phyloP scores from a whole-genome alignment of 768 basidiomycete species.

The Termitomyces sp. region DNA sequence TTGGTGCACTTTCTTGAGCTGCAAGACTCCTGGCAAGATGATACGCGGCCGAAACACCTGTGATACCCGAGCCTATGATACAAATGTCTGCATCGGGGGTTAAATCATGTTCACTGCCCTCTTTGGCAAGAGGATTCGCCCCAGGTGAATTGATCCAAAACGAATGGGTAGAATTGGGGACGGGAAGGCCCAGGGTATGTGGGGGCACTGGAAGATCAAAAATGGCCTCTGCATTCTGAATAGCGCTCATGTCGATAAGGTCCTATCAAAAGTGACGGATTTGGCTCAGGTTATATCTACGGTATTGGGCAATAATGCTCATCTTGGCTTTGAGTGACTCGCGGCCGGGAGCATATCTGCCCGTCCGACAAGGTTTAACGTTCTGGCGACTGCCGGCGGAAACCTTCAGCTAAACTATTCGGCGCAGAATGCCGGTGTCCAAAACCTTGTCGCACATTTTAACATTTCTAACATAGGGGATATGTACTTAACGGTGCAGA shows the following conservation, averaged over 20 bases:
- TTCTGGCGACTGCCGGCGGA: no score
- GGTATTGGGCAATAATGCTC: no score
- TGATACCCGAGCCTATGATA: slow-evolving; percentile 77
- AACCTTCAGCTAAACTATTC: no score
- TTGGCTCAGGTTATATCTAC: not conserved
- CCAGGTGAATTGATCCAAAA: slow-evolving; percentile 64
- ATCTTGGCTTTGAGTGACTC: no score
- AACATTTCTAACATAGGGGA: no score
- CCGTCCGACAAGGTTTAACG: no score
- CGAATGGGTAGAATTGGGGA: slow-evolving; percentile 58
- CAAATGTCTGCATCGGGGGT: slow-evolving; percentile 62
- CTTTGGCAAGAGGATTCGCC: slow-evolving; percentile 60
- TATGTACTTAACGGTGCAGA: no score
- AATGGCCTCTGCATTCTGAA: slow-evolving; percentile 1
- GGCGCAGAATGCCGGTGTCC: no score
- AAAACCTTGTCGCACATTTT: no score
- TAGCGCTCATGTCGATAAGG: slow-evolving; percentile 1
- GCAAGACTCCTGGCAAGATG: slow-evolving; percentile 45
- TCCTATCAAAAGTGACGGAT: not conserved
- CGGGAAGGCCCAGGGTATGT: slow-evolving; percentile 34
- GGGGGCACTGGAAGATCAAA: slow-evolving; percentile 3
- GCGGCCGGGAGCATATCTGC: no score
- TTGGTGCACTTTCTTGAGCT: slow-evolving; percentile 6
- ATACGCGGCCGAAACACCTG: slow-evolving; percentile 70
- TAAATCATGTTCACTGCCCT: slow-evolving; percentile 60